A percentile compares a stretch with the other conserved stretches of the same genome.
Conservation (phyloP, 805 yeast genomes). For the Ogataea haglerorum region DNA sequence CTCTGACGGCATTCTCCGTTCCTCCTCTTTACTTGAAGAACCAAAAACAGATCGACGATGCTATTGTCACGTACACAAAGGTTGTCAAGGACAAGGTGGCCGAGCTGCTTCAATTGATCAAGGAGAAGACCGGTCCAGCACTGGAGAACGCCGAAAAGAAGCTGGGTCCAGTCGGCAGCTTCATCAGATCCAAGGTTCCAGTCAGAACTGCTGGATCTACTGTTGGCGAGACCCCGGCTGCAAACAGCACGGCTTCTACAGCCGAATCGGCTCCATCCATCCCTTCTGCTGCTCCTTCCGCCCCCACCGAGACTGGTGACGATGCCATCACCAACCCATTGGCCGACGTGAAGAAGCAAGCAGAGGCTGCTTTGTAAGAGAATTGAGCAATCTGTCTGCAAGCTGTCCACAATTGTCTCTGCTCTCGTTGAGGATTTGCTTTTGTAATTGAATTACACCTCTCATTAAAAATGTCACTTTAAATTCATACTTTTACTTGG, state of each 20-base stretch:
- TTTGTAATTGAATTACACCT: background rate
- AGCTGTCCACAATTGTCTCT: too few relatives aligned
- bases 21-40: constrained; percentile 73
- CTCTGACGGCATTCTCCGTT: constrained; percentile 62
- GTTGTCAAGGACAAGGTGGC: constrained; percentile 50
- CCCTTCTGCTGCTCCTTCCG: constrained; percentile 3
- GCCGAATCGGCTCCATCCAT: constrained; percentile 10
- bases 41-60: constrained; percentile 74
- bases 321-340: constrained; percentile 12
- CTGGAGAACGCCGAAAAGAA: constrained; percentile 53
- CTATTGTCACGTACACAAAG: constrained; percentile 44
- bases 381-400: too few relatives aligned
- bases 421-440: too few relatives aligned
- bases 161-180: constrained; percentile 64
- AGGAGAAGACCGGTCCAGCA: constrained; percentile 51
- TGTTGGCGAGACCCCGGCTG: constrained; percentile 38
- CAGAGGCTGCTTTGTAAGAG: constrained; percentile 13
- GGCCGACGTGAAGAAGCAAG: constrained; percentile 6
- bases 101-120: constrained; percentile 38
- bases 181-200: constrained; percentile 55
- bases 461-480: background rate
- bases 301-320: constrained; percentile 5
- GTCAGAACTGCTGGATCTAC: constrained; percentile 71
- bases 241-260: constrained; percentile 7
- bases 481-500: background rate